phyloP scores from a whole-genome alignment of 2,329 filamentous ascomycete species.

The Eutypa lata region DNA sequence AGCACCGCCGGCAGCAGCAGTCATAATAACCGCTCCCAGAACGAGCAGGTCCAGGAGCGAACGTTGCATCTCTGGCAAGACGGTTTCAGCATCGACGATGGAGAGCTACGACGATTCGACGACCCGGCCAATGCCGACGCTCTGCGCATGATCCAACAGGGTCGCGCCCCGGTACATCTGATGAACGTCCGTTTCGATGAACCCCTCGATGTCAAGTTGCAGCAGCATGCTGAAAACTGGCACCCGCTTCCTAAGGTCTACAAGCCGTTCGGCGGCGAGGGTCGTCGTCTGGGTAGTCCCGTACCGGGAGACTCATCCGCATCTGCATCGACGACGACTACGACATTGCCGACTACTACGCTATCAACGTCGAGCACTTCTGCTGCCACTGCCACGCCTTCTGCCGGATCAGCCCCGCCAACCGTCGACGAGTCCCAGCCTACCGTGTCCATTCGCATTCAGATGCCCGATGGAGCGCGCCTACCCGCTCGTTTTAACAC shows the following conservation, averaged over 20 bases:
- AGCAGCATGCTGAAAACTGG: conserved; percentile 74
- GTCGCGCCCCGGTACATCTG: conserved; percentile 72
- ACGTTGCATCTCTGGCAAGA: conserved; percentile 78
- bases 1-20: conserved; percentile 23
- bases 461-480: conserved; percentile 73
- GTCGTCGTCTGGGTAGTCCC: conserved; percentile 73
- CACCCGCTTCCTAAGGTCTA: conserved; percentile 70
- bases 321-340: conserved; percentile 28
- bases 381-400: conserved; percentile 28
- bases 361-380: conserved; percentile 29
- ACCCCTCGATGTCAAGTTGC: conserved; percentile 74
- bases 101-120: conserved; percentile 72
- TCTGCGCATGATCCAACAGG: conserved; percentile 71
- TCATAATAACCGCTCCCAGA: conserved; percentile 29
- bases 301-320: conserved; percentile 58
- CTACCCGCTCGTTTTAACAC: conserved; percentile 81
- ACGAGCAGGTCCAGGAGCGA: conserved; percentile 57
- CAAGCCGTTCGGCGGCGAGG: conserved; percentile 69
- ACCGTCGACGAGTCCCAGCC: conserved; percentile 64
- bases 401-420: conserved; percentile 8
- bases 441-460: conserved; percentile 68
- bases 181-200: conserved; percentile 75
- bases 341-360: conserved; percentile 27
- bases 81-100: conserved; percentile 83
- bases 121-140: conserved; percentile 72